Percentiles rank a stretch among this genome's conserved stretches.
Conservation (phyloP, 441 rosid species). For the Gossypium davidsonii region DNA sequence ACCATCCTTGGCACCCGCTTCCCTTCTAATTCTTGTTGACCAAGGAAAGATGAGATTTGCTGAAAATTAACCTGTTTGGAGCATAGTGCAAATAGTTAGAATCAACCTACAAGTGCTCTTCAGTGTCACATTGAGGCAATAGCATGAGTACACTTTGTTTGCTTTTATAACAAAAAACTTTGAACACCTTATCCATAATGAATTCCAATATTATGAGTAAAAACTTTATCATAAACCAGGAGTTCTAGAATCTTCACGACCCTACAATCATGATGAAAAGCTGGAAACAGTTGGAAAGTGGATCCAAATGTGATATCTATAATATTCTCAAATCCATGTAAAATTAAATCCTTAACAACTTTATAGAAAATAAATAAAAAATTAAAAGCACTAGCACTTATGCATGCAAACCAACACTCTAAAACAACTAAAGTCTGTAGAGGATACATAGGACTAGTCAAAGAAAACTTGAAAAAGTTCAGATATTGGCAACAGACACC, state of each 20-base stretch:
- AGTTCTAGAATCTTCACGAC: background rate
- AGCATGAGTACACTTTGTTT: background rate
- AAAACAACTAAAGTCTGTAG: background rate
- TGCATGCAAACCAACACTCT: background rate
- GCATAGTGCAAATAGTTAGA: constrained; percentile 10
- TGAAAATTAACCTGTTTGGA: constrained; percentile 90
- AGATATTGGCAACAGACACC: background rate
- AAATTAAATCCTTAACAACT: background rate
- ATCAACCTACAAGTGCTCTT: background rate
- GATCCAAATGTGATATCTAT: background rate
- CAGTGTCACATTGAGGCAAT: background rate
- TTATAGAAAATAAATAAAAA: background rate
- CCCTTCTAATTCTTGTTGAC: constrained; percentile 99
- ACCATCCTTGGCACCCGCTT: constrained; percentile 99
- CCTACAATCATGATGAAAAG: background rate
- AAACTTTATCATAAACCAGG: background rate
- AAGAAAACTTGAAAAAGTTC: background rate
- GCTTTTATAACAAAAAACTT: background rate
- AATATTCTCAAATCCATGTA: background rate
- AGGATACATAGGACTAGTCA: background rate
- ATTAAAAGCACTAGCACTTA: background rate
- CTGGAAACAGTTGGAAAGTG: background rate
- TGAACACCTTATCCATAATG: background rate
- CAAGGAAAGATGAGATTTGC: constrained; percentile 94
- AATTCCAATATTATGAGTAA: background rate